Evolutionary conservation across 208 protist species (phyloP).

Genomic region (Wallacemonas sp.): DNA sequence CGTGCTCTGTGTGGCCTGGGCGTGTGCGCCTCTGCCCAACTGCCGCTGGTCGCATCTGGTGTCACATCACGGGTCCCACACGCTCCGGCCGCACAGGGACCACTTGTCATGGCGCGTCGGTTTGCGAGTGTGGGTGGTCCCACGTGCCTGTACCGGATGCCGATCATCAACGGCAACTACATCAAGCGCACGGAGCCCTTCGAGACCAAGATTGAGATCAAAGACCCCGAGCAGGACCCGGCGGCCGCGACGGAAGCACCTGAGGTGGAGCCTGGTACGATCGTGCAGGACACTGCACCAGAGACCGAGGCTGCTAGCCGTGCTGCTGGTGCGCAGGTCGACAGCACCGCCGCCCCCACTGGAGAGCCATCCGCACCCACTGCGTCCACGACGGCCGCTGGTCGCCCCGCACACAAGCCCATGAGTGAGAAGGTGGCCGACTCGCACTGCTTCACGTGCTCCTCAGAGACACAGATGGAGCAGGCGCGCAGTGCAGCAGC

Average conservation of each 20-base stretch:
- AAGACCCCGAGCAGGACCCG: neutral
- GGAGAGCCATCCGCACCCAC: no score
- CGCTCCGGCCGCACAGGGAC: neutral
- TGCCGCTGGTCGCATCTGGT: no score
- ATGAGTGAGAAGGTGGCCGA: slow-evolving; percentile 2
- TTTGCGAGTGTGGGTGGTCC: slow-evolving; percentile 1
- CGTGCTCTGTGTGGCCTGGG: no score
- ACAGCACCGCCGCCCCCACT: no score
- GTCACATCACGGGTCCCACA: no score
- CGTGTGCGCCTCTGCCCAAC: no score
- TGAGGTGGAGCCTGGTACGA: neutral
- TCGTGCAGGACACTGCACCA: neutral
- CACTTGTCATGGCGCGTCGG: neutral
- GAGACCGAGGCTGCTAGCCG: no score
- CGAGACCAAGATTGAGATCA: slow-evolving; percentile 6
- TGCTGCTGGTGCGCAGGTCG: no score
- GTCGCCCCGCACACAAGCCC: neutral
- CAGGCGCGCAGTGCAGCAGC: neutral
- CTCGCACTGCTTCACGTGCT: neutral
- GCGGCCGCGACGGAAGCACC: neutral
- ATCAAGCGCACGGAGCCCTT: slow-evolving; percentile 17
- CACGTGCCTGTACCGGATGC: neutral
- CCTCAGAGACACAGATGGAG: neutral
- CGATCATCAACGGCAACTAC: slow-evolving; percentile 15
- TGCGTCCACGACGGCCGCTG: neutral